A percentile compares a stretch with the other conserved stretches of the same genome.
Conservation (phyloP, 768 basidiomycete genomes). For the Cyathus striatus region DNA sequence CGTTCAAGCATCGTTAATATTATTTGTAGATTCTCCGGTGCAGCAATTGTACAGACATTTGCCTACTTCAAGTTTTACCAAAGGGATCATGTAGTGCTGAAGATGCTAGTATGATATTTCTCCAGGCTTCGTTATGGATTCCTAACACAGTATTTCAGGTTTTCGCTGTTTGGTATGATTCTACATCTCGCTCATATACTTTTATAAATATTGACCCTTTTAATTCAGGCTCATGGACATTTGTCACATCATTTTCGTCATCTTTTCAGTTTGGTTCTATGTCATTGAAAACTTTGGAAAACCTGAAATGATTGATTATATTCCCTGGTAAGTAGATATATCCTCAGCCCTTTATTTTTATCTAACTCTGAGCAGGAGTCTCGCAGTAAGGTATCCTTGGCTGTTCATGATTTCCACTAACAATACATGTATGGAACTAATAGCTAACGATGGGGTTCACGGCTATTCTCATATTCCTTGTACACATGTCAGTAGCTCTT, state of each 20-base stretch:
- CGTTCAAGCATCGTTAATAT: not conserved
- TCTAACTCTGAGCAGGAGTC: constrained; percentile 4
- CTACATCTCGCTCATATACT: too few species aligned
- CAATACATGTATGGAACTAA: not conserved
- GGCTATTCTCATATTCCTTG: constrained; percentile 24
- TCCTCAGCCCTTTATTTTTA: not conserved
- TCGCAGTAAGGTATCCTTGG: constrained; percentile 15
- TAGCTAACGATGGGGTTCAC: constrained; percentile 22
- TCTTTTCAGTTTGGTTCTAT: constrained; percentile 29
- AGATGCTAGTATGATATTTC: too few species aligned
- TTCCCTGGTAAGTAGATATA: constrained; percentile 24
- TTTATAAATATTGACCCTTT: too few species aligned
- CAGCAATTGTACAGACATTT: too few species aligned
- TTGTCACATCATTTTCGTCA: too few species aligned
- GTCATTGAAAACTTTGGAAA: too few species aligned
- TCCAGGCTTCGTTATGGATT: too few species aligned
- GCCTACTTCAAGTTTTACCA: constrained; percentile 30
- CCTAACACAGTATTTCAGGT: too few species aligned
- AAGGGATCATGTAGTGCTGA: constrained; percentile 16
- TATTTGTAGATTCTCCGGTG: constrained; percentile 22
- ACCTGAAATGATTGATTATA: constrained; percentile 21
- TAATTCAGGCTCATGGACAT: constrained; percentile 30
- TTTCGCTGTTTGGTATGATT: too few species aligned
- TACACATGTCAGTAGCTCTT: constrained; percentile 15
- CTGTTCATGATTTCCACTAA: too few species aligned